Base-by-base conservation (phyloP, 1,284 basidiomycete species). In the Apiotrichum gamsii region DNA sequence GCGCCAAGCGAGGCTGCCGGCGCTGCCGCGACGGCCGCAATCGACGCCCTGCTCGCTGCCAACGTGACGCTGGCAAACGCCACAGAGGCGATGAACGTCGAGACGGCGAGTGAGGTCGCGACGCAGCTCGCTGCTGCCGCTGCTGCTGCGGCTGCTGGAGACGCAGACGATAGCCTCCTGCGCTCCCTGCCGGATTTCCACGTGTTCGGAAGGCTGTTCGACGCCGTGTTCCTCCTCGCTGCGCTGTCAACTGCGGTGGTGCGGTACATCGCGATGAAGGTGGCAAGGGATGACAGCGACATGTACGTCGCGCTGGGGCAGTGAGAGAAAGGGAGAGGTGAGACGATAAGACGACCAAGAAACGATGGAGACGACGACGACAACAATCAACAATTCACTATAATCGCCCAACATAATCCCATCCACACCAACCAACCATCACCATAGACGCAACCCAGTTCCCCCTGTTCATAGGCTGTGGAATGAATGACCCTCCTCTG, bases 181-280 rank as follows among this genome's bases (percentile, higher is more conserved):
- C 57, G 63, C 2, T 62, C 67, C 11, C 54, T 74, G 3, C 72
- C 72, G 9, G 69, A 72, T 41, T 74, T 74, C 49, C 51, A 62
- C 18, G 64, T 72, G 1, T 74, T 74, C 52, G 72, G 72, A 13
- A 55, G 70, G 25, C 52, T 72, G 19, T 74, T 74, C 49, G 72
- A 74, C 42, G 45, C 65, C 21, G 58, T 67, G 31, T 74, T 73
- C 47, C 48, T 73, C 19, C 23, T 69, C 11, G 67, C 68, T 3
- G 69, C 71, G 1, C 35, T 58, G 0, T 54, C 54, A 4, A 69
- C 69, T 0, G 56, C 47, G 0, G 33, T 65, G 2, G 71, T 64
- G 44, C 52, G 68, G 15, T 72, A 65, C 42, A 49, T 70, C 14
- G 60, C 61, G 3, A 51, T 58, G 42, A 71, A 64, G 52, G 59